Percentiles rank a stretch among this genome's conserved stretches.
Conservation (phyloP, 1,284 basidiomycete species). For the Fistulina hepatica region DNA sequence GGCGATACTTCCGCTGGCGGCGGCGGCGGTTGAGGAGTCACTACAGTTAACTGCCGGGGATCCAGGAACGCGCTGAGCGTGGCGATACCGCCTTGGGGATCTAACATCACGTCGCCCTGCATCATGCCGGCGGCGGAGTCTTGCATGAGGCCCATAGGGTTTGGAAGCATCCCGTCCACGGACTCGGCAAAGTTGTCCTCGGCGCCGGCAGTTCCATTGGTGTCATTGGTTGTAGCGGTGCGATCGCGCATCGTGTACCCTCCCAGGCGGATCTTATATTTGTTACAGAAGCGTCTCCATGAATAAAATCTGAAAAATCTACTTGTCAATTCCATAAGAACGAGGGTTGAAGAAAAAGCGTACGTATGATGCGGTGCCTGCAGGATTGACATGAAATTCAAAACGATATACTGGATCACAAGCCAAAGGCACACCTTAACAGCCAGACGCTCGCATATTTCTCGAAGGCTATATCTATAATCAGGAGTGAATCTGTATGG, state of each 20-base stretch:
- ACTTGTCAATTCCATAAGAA: conserved; percentile 6
- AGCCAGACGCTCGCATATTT: conserved; percentile 75
- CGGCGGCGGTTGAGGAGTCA: conserved; percentile 12
- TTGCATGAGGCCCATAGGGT: background rate
- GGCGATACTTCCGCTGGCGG: conserved; percentile 2
- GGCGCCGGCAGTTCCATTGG: too few relatives aligned
- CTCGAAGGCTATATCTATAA: conserved; percentile 42
- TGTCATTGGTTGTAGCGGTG: too few relatives aligned
- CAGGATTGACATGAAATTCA: background rate
- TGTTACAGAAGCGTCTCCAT: conserved; percentile 79
- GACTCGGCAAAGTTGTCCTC: too few relatives aligned
- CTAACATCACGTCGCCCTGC: background rate
- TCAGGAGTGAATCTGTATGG: conserved; percentile 6
- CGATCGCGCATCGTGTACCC: conserved; percentile 66
- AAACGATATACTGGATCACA: background rate
- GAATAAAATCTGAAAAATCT: conserved; percentile 58
- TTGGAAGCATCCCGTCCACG: too few relatives aligned
- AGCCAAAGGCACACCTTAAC: conserved; percentile 44
- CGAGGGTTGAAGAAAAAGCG: conserved; percentile 15
- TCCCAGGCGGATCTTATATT: conserved; percentile 73
- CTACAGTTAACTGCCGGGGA: conserved; percentile 10
- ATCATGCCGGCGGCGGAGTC: background rate
- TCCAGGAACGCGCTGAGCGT: conserved; percentile 10
- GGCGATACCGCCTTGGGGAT: conserved; percentile 6
- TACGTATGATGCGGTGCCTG: conserved; percentile 78